Evolutionary conservation across 805 yeast species (phyloP).

Genomic region (Debaryomyces tyrocola): DNA sequence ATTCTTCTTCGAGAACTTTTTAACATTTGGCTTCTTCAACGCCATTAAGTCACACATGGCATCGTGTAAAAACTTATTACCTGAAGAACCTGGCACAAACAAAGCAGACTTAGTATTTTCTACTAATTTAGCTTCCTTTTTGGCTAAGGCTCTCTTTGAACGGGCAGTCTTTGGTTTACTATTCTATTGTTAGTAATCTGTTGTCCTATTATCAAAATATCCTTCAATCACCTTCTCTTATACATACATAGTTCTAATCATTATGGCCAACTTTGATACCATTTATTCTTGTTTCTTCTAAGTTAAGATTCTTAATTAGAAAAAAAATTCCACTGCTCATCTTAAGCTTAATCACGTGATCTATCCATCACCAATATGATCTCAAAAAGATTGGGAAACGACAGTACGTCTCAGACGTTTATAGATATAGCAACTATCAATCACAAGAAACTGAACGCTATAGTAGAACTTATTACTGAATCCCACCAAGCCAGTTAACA

Average conservation of each 20-base stretch:
- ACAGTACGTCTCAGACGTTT: no score
- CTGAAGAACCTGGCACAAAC: slow-evolving; percentile 85
- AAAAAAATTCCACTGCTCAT: slow-evolving; percentile 7
- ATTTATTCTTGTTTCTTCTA: no score
- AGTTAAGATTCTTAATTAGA: no score
- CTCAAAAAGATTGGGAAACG: no score
- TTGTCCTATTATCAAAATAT: neutral
- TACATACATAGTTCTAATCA: slow-evolving; percentile 42
- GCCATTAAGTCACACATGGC: slow-evolving; percentile 86
- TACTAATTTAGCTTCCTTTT: slow-evolving; percentile 80
- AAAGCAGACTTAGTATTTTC: slow-evolving; percentile 90
- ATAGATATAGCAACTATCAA: no score
- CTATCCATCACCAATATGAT: no score
- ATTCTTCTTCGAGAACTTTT: slow-evolving; percentile 85
- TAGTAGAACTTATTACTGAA: no score
- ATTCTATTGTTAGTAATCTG: slow-evolving; percentile 5
- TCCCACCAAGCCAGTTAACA: no score
- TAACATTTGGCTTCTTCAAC: slow-evolving; percentile 85
- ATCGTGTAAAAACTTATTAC: slow-evolving; percentile 80
- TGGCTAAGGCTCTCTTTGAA: slow-evolving; percentile 89
- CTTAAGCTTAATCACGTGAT: neutral
- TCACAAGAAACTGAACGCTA: no score
- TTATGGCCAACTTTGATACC: slow-evolving; percentile 5
- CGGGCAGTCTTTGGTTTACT: slow-evolving; percentile 90
- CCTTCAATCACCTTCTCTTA: no score